Evolutionary conservation across 306 rosid species (phyloP).

Genomic region (Cucumis melo): DNA sequence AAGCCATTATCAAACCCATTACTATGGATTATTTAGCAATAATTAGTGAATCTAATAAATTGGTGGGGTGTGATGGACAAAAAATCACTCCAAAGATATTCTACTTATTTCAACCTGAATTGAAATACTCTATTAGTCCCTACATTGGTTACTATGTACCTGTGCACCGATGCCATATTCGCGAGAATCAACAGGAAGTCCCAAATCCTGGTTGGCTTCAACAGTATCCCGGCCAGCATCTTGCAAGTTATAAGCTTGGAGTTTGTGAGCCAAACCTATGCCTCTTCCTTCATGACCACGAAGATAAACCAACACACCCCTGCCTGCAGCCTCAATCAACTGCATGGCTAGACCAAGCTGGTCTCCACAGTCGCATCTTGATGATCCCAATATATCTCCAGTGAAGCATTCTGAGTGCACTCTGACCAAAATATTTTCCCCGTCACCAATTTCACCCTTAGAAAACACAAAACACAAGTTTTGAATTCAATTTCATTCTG

Average conservation of each 20-base stretch:
- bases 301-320: constrained; percentile 81
- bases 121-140: no score
- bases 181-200: constrained; percentile 88
- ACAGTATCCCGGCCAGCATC: constrained; percentile 78
- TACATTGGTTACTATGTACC: constrained; percentile 21
- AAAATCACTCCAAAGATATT: no score
- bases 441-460: constrained; percentile 91
- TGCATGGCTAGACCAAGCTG: constrained; percentile 88
- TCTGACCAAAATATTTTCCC: constrained; percentile 78
- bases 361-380: constrained; percentile 90
- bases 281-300: constrained; percentile 98
- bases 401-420: constrained; percentile 97
- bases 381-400: constrained; percentile 96
- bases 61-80: no score
- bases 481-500: background rate
- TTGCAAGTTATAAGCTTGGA: constrained; percentile 80
- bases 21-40: no score
- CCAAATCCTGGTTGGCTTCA: constrained; percentile 90
- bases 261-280: constrained; percentile 94
- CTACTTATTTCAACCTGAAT: no score
- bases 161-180: constrained; percentile 97
- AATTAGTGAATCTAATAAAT: no score
- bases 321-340: constrained; percentile 90
- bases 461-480: no score
- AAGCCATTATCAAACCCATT: no score